Evolutionary conservation across 2,329 filamentous ascomycete genomes (phyloP).

Genomic region (Fusarium tuaranense): DNA sequence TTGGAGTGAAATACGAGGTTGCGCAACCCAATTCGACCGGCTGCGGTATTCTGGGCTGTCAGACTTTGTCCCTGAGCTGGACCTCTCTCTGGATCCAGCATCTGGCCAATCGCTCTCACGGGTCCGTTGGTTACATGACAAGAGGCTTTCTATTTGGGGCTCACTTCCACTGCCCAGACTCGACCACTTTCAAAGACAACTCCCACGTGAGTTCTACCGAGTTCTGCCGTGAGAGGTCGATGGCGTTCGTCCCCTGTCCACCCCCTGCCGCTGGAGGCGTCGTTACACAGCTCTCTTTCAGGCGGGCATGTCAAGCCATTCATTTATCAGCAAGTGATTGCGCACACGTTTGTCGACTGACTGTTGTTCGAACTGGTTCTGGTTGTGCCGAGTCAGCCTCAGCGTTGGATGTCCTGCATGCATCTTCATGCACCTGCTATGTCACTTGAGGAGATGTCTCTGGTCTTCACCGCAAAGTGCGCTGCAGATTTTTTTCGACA

Average conservation of each 20-base stretch:
- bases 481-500: conserved; percentile 16
- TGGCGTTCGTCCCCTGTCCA: conserved; percentile 36
- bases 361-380: conserved; percentile 6
- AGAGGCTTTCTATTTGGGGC: conserved; percentile 35
- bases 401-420: conserved; percentile 16
- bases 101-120: conserved; percentile 23
- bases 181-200: conserved; percentile 4
- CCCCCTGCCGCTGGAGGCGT: conserved; percentile 24
- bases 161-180: conserved; percentile 19
- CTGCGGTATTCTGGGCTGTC: conserved; percentile 10
- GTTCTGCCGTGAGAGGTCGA: conserved; percentile 38
- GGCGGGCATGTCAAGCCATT: conserved; percentile 8
- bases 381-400: conserved; percentile 26
- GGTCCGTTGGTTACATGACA: not conserved
- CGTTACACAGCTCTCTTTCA: conserved; percentile 20
- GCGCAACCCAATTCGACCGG: conserved; percentile 13
- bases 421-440: conserved; percentile 13
- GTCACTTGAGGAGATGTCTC: conserved; percentile 20
- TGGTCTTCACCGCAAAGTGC: conserved; percentile 37
- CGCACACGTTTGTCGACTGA: conserved; percentile 7
- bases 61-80: conserved; percentile 4
- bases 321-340: conserved; percentile 9
- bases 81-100: not conserved
- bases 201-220: conserved; percentile 38
- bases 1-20: conserved; percentile 31